A percentile compares a stretch with the other conserved stretches of the same genome.
phyloP scores from a whole-genome alignment of 176 grass and related monocot genomes.

The Aegilops sharonensis region DNA sequence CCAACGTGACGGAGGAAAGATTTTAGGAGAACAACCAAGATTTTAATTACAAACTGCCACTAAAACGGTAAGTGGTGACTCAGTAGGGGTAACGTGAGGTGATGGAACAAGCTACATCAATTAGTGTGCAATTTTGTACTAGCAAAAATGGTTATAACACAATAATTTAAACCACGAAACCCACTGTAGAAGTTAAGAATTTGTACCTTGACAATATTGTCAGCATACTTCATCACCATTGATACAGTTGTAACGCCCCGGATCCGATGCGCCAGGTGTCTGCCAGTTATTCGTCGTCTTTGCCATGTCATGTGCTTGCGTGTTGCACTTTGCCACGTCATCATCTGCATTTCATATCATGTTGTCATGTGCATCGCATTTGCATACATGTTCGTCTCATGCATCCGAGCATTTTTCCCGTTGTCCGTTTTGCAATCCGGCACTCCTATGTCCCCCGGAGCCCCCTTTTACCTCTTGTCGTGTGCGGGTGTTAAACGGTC shows the following conservation, averaged over 20 bases:
- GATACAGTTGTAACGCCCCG: constrained; percentile 43
- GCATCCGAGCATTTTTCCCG: too few relatives aligned
- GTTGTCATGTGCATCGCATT: too few relatives aligned
- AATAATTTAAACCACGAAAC: constrained; percentile 3
- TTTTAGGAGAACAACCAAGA: neutral
- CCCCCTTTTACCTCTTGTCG: too few relatives aligned
- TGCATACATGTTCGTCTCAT: too few relatives aligned
- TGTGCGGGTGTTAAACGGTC: too few relatives aligned
- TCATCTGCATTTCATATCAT: too few relatives aligned
- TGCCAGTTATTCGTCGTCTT: too few relatives aligned
- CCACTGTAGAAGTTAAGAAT: neutral
- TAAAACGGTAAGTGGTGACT: neutral
- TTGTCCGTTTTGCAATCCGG: too few relatives aligned
- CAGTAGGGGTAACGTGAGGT: neutral
- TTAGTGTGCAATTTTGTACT: neutral
- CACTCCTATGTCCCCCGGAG: too few relatives aligned
- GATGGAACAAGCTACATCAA: neutral
- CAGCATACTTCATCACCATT: constrained; percentile 87
- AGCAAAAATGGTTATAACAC: neutral
- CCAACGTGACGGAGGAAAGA: neutral
- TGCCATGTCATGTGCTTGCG: too few relatives aligned
- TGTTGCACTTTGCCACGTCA: too few relatives aligned
- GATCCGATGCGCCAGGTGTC: too few relatives aligned
- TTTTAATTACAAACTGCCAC: neutral
- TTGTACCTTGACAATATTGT: constrained; percentile 79